A percentile compares a stretch with the other conserved stretches of the same genome.
phyloP scores from a whole-genome alignment of 164 flowering plant species.

The Brasenia schreberi region DNA sequence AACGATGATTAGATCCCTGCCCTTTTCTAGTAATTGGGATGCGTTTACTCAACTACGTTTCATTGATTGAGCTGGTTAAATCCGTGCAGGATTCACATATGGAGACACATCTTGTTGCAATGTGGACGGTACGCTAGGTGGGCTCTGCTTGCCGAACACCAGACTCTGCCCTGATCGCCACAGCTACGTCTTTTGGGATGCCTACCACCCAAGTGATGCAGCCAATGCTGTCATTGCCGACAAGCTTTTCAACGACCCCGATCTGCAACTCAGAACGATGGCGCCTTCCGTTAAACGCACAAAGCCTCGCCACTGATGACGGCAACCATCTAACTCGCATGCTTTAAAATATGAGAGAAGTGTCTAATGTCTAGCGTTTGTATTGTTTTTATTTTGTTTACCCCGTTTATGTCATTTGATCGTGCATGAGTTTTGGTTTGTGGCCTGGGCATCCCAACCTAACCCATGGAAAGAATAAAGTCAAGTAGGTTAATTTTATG shows the following conservation, averaged over 20 bases:
- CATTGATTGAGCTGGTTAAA: not conserved
- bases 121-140: slow-evolving; percentile 55
- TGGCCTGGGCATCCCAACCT: too few relatives aligned
- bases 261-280: slow-evolving; percentile 2
- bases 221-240: slow-evolving; percentile 60
- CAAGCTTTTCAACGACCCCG: slow-evolving; percentile 24
- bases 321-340: not conserved
- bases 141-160: slow-evolving; percentile 62
- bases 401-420: too few relatives aligned
- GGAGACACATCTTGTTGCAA: slow-evolving; percentile 73
- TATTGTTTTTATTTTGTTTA: too few relatives aligned
- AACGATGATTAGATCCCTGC: too few relatives aligned
- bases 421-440: too few relatives aligned
- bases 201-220: slow-evolving; percentile 77
- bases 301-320: not conserved
- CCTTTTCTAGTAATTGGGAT: not conserved
- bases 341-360: not conserved
- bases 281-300: slow-evolving; percentile 14
- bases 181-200: slow-evolving; percentile 82
- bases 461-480: too few relatives aligned
- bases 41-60: not conserved
- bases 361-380: not conserved
- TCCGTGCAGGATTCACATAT: slow-evolving; percentile 47
- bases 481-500: too few relatives aligned
- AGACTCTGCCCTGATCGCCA: slow-evolving; percentile 43